These are phyloP conservation scores for Aureobasidium sp. DNA, from an alignment of 2,329 filamentous ascomycete genomes.

Conservation along the genomic window DNA sequence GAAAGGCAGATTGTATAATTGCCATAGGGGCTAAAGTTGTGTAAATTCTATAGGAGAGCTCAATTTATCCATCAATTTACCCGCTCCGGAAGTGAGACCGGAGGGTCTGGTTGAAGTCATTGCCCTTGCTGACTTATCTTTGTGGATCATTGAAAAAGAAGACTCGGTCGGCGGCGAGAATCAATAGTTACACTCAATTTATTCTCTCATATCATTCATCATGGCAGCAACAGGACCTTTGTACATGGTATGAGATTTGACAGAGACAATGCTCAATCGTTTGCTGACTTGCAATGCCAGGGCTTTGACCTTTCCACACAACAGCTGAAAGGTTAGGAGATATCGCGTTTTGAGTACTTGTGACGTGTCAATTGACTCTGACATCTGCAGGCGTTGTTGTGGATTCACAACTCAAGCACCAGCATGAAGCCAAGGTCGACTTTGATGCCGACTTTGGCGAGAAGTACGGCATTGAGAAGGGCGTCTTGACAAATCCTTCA, in stretches of 20 bases:
- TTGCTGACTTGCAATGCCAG: conserved; percentile 14
- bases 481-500: conserved; percentile 72
- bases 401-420: conserved; percentile 70
- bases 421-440: conserved; percentile 84
- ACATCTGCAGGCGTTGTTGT: conserved; percentile 64
- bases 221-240: conserved; percentile 11
- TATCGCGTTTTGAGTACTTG: not conserved
- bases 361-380: conserved; percentile 6
- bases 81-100: conserved; percentile 2
- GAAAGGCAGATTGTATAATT: conserved; percentile 10
- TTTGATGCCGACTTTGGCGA: conserved; percentile 78
- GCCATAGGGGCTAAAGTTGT: conserved; percentile 10
- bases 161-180: not conserved
- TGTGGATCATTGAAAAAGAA: conserved; percentile 10
- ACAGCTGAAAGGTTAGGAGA: conserved; percentile 72
- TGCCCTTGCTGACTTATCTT: conserved; percentile 12
- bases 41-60: not conserved
- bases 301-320: conserved; percentile 96
- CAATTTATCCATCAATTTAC: conserved; percentile 14
- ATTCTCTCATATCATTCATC: not conserved
- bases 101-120: not conserved
- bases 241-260: not conserved
- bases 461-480: conserved; percentile 68
- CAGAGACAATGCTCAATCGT: not conserved
- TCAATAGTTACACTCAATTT: not conserved